phyloP scores from a whole-genome alignment of 2,329 filamentous ascomycete species.

The Aspergillus carbonarius region DNA sequence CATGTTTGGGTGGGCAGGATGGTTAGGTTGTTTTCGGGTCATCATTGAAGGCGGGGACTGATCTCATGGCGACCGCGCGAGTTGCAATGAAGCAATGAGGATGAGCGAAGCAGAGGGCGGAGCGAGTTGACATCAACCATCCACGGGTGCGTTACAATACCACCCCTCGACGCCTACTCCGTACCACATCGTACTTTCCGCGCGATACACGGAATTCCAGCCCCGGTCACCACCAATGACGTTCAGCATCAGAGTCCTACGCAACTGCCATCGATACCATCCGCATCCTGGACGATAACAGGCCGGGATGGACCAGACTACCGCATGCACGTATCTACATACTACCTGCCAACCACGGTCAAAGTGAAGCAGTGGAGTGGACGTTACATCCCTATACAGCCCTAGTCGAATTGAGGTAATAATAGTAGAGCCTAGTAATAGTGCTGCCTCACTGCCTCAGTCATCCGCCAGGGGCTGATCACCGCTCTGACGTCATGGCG shows the following conservation, averaged over 20 bases:
- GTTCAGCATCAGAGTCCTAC: neutral
- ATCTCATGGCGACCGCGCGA: neutral
- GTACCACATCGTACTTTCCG: neutral
- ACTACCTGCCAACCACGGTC: neutral
- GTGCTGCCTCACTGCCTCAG: slow-evolving; percentile 7
- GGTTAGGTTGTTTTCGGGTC: neutral
- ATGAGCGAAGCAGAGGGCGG: neutral
- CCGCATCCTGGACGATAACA: neutral
- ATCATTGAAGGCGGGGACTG: neutral
- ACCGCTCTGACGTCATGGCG: slow-evolving; percentile 8
- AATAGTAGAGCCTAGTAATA: neutral
- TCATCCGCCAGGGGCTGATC: slow-evolving; percentile 7
- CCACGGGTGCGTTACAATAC: neutral
- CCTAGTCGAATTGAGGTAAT: no score
- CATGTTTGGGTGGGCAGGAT: neutral
- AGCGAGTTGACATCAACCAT: neutral
- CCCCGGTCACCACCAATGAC: neutral
- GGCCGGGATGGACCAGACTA: neutral
- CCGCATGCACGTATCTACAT: neutral
- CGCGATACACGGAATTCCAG: neutral
- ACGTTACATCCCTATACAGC: neutral
- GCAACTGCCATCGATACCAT: neutral
- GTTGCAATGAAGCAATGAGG: neutral
- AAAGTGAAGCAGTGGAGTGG: neutral
- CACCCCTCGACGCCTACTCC: neutral